Evolutionary conservation across 345 rosid species (phyloP).

Genomic region (Eucalyptus leucophloia): DNA sequence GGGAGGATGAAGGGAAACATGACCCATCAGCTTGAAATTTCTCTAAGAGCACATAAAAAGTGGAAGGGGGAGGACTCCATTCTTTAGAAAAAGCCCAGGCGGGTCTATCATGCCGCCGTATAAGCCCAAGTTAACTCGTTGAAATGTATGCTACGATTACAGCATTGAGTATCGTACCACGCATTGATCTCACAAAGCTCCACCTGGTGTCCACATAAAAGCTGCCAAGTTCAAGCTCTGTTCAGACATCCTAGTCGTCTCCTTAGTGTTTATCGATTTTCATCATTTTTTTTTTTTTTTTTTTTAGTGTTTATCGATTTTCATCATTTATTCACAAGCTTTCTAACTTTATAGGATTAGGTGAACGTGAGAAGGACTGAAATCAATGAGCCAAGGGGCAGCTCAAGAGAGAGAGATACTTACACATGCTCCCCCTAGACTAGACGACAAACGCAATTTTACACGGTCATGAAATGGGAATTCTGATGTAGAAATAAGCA

Average conservation of each 20-base stretch:
- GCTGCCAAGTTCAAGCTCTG: background rate
- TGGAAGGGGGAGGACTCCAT: background rate
- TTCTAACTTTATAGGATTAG: background rate
- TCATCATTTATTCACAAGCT: background rate
- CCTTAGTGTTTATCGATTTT: background rate
- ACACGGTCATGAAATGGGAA: background rate
- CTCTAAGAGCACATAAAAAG: background rate
- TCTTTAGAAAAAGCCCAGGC: background rate
- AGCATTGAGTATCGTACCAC: background rate
- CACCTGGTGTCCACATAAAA: background rate
- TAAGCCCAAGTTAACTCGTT: background rate
- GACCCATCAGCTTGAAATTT: background rate
- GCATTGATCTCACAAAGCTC: background rate
- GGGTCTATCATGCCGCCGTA: background rate
- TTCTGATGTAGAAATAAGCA: background rate
- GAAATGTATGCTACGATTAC: background rate
- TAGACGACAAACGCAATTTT: background rate
- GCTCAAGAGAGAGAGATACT: background rate
- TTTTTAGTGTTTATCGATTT: background rate
- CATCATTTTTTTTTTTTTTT: too few species aligned
- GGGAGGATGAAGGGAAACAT: background rate
- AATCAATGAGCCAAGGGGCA: background rate
- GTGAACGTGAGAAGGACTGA: background rate
- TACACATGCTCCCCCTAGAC: background rate
- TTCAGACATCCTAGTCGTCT: background rate